phyloP scores from a whole-genome alignment of 148 eudicot genomes.

The Agrostemma githago region DNA sequence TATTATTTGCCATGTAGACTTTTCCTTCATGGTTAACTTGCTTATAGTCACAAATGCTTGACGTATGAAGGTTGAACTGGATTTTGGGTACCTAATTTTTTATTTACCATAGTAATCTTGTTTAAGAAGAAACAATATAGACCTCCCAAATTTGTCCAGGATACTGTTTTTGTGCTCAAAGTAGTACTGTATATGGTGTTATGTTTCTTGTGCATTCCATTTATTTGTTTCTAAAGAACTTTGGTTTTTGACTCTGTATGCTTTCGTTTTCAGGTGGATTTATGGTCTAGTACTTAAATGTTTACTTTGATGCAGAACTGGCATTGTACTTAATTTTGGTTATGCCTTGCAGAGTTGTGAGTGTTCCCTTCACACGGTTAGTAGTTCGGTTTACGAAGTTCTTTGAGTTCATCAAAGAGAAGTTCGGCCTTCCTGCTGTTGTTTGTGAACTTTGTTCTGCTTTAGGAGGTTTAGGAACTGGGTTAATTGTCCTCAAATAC shows the following conservation, averaged over 20 bases:
- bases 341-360: slow-evolving; percentile 90
- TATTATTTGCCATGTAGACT: neutral
- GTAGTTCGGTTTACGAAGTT: slow-evolving; percentile 61
- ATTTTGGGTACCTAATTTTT: neutral
- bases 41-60: neutral
- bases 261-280: neutral
- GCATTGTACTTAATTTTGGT: slow-evolving; percentile 91
- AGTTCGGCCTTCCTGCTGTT: slow-evolving; percentile 64
- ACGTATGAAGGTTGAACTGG: neutral
- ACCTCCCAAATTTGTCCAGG: neutral
- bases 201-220: slow-evolving; percentile 8
- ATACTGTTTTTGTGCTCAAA: neutral
- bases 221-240: neutral
- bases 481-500: slow-evolving; percentile 89
- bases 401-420: slow-evolving; percentile 77
- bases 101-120: neutral
- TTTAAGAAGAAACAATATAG: neutral
- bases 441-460: slow-evolving; percentile 57
- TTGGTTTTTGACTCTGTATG: slow-evolving; percentile 2
- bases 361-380: slow-evolving; percentile 73
- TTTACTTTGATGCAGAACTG: slow-evolving; percentile 57
- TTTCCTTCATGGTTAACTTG: neutral
- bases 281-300: slow-evolving; percentile 14
- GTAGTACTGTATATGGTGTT: neutral
- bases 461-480: slow-evolving; percentile 90